Evolutionary conservation across 768 basidiomycete species (phyloP).

Genomic region (Tricholoma bakamatsutake): DNA sequence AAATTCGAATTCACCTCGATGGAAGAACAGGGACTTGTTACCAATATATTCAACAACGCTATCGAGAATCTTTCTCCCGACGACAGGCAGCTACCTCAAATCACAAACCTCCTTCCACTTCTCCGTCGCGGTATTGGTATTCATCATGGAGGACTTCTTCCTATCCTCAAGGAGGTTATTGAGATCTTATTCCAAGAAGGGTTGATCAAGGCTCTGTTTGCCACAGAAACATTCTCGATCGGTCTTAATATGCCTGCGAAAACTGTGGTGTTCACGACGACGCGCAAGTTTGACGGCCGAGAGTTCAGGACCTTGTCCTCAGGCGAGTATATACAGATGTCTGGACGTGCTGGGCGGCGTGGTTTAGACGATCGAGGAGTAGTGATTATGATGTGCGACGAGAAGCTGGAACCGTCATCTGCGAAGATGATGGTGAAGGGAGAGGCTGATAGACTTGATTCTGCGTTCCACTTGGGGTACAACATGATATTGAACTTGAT

Average conservation of each 20-base stretch:
- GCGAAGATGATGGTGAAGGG: conserved; percentile 99
- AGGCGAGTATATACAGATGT: conserved; percentile 99
- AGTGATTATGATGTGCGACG: conserved; percentile 99
- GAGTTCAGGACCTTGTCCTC: conserved; percentile 92
- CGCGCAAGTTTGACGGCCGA: conserved; percentile 93
- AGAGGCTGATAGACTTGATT: conserved; percentile 93
- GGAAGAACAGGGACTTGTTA: conserved; percentile 85
- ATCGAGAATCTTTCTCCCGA: conserved; percentile 83
- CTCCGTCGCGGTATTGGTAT: conserved; percentile 95
- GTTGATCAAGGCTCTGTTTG: conserved; percentile 95
- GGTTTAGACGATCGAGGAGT: conserved; percentile 98
- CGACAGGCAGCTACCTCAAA: conserved; percentile 89
- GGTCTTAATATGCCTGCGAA: conserved; percentile 99
- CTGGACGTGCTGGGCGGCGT: conserved; percentile 93
- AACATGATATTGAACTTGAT: conserved; percentile 99
- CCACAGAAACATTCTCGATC: conserved; percentile 98
- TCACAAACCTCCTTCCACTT: conserved; percentile 85
- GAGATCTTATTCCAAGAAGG: conserved; percentile 99
- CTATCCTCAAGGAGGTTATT: conserved; percentile 97
- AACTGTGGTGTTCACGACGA: conserved; percentile 95
- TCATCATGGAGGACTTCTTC: conserved; percentile 95
- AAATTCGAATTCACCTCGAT: conserved; percentile 93
- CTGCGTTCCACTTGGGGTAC: conserved; percentile 97
- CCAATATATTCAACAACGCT: conserved; percentile 90
- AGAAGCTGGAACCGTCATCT: conserved; percentile 87